Percentiles rank a stretch among this genome's conserved stretches.
These are phyloP conservation scores for Blastomyces percursus DNA, from an alignment of 2,329 filamentous ascomycete species.

Conservation along the genomic window DNA sequence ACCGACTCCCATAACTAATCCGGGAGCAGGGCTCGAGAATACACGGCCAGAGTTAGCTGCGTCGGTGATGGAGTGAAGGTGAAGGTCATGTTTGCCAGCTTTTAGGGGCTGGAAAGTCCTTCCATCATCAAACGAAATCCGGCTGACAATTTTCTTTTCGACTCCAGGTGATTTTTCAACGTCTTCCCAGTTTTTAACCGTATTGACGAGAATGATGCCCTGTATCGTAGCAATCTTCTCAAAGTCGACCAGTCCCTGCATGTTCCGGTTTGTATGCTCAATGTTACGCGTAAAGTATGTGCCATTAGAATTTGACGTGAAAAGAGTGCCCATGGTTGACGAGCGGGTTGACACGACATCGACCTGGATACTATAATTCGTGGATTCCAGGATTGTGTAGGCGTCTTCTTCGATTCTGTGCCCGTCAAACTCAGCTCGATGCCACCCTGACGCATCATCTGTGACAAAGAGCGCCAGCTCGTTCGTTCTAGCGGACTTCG, in stretches of 20 bases:
- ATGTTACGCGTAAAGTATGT: conserved; percentile 90
- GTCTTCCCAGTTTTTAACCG: conserved; percentile 74
- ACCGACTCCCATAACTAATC: conserved; percentile 85
- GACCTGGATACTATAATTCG: conserved; percentile 94
- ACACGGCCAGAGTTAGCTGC: conserved; percentile 71
- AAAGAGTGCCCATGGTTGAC: conserved; percentile 67
- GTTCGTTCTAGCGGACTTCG: conserved; percentile 64
- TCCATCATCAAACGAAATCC: conserved; percentile 93
- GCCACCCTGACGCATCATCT: conserved; percentile 74
- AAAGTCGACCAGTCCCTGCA: conserved; percentile 72
- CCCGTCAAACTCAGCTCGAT: conserved; percentile 77
- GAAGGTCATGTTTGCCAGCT: conserved; percentile 54
- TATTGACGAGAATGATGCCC: conserved; percentile 82
- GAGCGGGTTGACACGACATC: conserved; percentile 63
- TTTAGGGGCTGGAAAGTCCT: conserved; percentile 69
- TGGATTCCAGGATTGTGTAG: conserved; percentile 90
- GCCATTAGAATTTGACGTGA: conserved; percentile 95
- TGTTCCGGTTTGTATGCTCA: conserved; percentile 81
- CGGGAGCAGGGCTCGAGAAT: conserved; percentile 88
- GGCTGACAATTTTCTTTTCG: conserved; percentile 53
- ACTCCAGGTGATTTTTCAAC: conserved; percentile 46
- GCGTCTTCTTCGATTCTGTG: conserved; percentile 75
- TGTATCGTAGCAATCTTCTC: conserved; percentile 88
- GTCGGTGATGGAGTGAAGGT: conserved; percentile 87
- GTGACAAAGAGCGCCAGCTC: conserved; percentile 90